Evolutionary conservation across 768 basidiomycete genomes (phyloP).

Genomic region (Daedalea quercina): DNA sequence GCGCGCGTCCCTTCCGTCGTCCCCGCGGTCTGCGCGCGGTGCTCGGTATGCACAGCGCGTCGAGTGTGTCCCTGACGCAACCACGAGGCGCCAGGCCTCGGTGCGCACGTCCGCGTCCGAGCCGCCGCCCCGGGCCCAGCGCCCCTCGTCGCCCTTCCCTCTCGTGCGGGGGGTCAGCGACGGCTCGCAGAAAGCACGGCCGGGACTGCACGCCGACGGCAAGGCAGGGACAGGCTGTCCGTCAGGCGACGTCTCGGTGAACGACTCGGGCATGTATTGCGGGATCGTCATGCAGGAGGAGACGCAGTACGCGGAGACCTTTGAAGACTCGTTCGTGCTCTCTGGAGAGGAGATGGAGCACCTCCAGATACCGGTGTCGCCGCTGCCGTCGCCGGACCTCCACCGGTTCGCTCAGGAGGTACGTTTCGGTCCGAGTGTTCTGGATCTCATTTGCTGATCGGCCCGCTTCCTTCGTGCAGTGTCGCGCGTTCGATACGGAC

Average conservation of each 20-base stretch:
- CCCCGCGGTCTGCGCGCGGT: not conserved
- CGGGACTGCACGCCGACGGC: not conserved
- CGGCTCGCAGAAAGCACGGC: not conserved
- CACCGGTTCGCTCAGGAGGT: not conserved
- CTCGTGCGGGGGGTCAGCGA: constrained; percentile 5
- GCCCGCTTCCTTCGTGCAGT: not conserved
- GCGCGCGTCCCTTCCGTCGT: not conserved
- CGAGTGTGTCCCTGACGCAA: not conserved
- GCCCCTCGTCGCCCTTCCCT: constrained; percentile 1
- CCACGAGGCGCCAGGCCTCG: not conserved
- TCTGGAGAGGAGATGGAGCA: not conserved
- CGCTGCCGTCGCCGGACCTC: not conserved
- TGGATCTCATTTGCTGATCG: not conserved
- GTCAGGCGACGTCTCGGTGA: not conserved
- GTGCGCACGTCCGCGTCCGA: constrained; percentile 2
- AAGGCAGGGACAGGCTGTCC: not conserved
- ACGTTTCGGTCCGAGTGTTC: not conserved
- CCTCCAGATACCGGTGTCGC: not conserved
- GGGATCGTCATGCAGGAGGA: not conserved
- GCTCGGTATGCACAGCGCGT: not conserved
- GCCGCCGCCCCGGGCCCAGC: not conserved
- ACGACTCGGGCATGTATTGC: not conserved
- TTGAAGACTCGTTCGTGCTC: constrained; percentile 3
- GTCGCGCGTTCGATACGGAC: not conserved
- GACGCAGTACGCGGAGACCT: not conserved